These are phyloP conservation scores for Discostella pseudostelligera DNA, from an alignment of 108 stramenopile species.

Conservation along the genomic window DNA sequence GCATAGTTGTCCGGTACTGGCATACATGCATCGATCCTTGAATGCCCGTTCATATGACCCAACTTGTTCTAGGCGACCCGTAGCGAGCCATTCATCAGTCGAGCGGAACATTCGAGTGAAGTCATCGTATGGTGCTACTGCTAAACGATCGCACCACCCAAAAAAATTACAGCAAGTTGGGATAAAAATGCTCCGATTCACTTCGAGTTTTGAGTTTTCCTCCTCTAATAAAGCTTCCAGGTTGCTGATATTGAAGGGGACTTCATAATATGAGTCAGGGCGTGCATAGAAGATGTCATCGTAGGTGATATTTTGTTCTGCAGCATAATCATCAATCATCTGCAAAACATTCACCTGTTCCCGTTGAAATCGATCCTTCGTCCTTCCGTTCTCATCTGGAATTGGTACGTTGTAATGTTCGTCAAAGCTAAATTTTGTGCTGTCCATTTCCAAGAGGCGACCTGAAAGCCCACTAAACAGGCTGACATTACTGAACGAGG, in stretches of 20 bases:
- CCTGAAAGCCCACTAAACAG: not conserved
- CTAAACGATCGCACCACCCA: conserved; percentile 6
- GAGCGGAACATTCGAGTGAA: not conserved
- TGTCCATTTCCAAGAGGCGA: conserved; percentile 5
- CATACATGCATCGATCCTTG: not conserved
- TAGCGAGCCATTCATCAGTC: not conserved
- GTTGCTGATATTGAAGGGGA: conserved; percentile 4
- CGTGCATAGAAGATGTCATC: conserved; percentile 18
- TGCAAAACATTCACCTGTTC: conserved; percentile 1
- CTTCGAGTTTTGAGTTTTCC: no score
- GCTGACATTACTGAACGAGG: not conserved
- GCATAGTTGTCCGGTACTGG: conserved; percentile 1
- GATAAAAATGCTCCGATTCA: not conserved
- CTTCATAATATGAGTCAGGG: conserved; percentile 1
- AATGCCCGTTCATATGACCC: not conserved
- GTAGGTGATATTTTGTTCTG: conserved; percentile 6
- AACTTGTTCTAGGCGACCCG: not conserved
- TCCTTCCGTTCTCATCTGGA: not conserved
- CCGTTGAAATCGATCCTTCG: conserved; percentile 1
- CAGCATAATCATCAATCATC: conserved; percentile 7
- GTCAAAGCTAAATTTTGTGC: conserved; percentile 6
- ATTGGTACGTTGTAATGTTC: not conserved
- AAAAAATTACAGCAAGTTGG: not conserved
- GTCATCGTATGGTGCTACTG: conserved; percentile 4
- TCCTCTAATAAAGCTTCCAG: not conserved